Base-by-base conservation (phyloP, 2,329 filamentous ascomycete genomes). In the Macrophomina tecta region DNA sequence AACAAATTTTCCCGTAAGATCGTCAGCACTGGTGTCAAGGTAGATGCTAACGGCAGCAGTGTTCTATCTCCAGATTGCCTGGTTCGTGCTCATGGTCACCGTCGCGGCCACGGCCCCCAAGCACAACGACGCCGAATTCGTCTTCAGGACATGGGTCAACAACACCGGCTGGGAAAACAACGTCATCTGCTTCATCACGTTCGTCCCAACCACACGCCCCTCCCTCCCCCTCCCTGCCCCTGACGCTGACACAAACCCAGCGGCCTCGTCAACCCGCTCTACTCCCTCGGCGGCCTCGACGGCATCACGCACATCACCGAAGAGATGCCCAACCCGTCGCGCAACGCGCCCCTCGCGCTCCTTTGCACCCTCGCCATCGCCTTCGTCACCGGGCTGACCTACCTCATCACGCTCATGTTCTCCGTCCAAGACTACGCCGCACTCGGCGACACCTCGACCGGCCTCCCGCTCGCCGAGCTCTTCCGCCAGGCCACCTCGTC, bases 81-180 rank as follows among this genome's bases (percentile, higher is more conserved):
- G 65, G 65, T 75, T 85, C 46, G 77, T 80, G 6, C 81, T 83
- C 11, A 77, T 85, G 67, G 76, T 86, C 65, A 82, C 81, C 0
- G 82, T 86, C 5, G 79, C 80, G 3, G 81, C 83, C 4, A 79
- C 77, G 51, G 82, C 84, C 0, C 81, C 81, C 0, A 77, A 75
- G 1, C 80, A 85, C 65, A 82, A 82, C 18, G 72, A 76, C 58
- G 73, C 77, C 58, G 76, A 80, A n/a, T 85, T 85, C 65, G 84
- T 86, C 23, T 86, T 86, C 70, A 75, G 73, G 45, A 84, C 81
- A 1, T 86, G 82, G 78, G 81, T 84, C 64, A 85, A 85, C 70
- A 82, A 84, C 56, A 85, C 84, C 0, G 83, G 84, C 12, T 86
- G 84, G 84, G 74, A 81, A 40, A 82, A 80, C 65, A 80, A 66